Evolutionary conservation across 140 eudicot species (phyloP).

Genomic region (Stevia rebaudiana): DNA sequence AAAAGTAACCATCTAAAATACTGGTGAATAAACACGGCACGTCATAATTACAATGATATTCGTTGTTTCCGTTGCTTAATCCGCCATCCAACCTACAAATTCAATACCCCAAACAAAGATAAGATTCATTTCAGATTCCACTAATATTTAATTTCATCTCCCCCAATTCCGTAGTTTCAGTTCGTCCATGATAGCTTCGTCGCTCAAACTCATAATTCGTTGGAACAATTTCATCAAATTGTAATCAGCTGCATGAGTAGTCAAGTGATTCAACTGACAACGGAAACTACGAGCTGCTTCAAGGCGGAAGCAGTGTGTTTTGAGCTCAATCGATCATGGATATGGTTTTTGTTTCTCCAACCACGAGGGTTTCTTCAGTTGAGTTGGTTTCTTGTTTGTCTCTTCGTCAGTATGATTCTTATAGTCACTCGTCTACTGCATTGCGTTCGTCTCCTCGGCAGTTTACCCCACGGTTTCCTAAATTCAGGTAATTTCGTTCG

Average conservation of each 20-base stretch:
- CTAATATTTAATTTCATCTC: constrained; percentile 5
- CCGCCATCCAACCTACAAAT: constrained; percentile 17
- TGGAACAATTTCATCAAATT: neutral
- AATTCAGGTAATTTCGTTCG: constrained; percentile 31
- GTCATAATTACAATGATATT: constrained; percentile 9
- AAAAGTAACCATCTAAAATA: neutral
- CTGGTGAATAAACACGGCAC: constrained; percentile 19
- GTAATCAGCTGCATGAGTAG: constrained; percentile 46
- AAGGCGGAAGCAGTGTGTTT: constrained; percentile 32
- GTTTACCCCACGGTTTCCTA: constrained; percentile 28
- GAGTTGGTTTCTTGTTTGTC: constrained; percentile 19
- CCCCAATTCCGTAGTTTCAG: neutral
- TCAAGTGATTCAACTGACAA: constrained; percentile 21
- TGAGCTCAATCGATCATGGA: constrained; percentile 34
- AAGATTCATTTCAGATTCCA: constrained; percentile 7
- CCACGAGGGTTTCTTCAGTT: constrained; percentile 24
- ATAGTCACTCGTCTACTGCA: constrained; percentile 15
- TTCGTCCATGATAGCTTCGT: constrained; percentile 17
- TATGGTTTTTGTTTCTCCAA: constrained; percentile 33
- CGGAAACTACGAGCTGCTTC: constrained; percentile 30
- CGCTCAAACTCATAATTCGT: neutral
- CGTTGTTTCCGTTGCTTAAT: constrained; percentile 7
- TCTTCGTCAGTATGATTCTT: constrained; percentile 11
- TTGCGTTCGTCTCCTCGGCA: constrained; percentile 36
- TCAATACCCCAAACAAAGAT: constrained; percentile 6